Evolutionary conservation across 2,329 filamentous ascomycete genomes (phyloP).

Genomic region (Colletotrichum sp.): DNA sequence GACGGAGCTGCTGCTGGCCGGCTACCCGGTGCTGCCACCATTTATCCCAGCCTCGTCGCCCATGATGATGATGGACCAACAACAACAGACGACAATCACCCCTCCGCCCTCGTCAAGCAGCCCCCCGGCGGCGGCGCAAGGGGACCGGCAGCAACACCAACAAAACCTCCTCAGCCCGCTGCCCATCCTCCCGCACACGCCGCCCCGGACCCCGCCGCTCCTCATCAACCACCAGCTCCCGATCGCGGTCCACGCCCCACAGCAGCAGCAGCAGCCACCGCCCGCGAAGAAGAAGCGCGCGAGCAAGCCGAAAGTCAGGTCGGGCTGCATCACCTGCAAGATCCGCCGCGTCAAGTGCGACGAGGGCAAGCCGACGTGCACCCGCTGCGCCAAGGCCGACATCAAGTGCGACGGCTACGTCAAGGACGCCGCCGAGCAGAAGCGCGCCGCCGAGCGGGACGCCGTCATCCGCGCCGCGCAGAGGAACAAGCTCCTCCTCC

Average conservation of each 20-base stretch:
- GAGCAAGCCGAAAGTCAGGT: conserved; percentile 19
- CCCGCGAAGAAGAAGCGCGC: conserved; percentile 2
- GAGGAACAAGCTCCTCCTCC: background rate
- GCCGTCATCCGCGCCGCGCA: background rate
- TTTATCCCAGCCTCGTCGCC: background rate
- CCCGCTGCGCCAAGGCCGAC: conserved; percentile 17
- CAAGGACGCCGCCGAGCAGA: background rate
- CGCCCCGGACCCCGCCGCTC: background rate
- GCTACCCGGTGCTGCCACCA: background rate
- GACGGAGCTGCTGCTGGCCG: background rate
- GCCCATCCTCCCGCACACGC: background rate
- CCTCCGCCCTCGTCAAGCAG: background rate
- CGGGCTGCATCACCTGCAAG: conserved; percentile 26
- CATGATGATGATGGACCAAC: background rate
- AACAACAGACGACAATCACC: background rate
- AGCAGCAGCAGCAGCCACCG: too few species aligned
- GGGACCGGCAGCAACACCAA: background rate
- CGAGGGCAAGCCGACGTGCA: conserved; percentile 28
- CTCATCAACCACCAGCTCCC: background rate
- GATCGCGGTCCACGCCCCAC: background rate
- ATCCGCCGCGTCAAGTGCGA: conserved; percentile 33
- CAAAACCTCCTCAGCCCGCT: background rate
- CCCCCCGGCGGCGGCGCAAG: background rate
- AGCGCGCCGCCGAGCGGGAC: background rate
- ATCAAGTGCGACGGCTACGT: conserved; percentile 21